A percentile compares a stretch with the other conserved stretches of the same genome.
Conservation (phyloP, 2,329 filamentous ascomycete genomes). For the Fusarium ramigenum region DNA sequence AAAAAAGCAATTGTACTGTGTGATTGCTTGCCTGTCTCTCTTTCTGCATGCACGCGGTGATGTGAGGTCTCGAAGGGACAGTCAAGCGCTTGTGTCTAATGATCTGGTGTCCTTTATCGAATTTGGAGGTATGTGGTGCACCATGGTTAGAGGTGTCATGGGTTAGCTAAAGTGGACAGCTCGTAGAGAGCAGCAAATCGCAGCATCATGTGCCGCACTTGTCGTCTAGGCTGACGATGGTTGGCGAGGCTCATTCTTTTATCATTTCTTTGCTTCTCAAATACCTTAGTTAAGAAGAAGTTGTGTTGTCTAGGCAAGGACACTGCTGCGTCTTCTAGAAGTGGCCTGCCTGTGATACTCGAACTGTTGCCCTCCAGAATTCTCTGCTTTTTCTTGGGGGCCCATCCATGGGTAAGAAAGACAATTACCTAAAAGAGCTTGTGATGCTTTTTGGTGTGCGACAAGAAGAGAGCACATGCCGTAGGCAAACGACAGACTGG, state of each 20-base stretch:
- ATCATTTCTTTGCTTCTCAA: conserved; percentile 1
- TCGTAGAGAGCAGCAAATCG: conserved; percentile 7
- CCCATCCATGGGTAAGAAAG: background rate
- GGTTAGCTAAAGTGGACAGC: conserved; percentile 9
- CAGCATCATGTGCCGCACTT: conserved; percentile 29
- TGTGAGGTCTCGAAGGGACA: background rate
- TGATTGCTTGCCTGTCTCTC: conserved; percentile 14
- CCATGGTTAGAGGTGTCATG: background rate
- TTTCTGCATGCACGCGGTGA: background rate
- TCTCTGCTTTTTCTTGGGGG: background rate
- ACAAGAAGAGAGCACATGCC: conserved; percentile 14
- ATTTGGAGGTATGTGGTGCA: conserved; percentile 3
- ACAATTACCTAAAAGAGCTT: background rate
- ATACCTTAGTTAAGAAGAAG: background rate
- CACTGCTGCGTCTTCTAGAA: background rate
- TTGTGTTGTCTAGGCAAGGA: background rate
- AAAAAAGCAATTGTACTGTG: background rate
- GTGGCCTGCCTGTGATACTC: background rate
- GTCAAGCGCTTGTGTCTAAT: conserved; percentile 21
- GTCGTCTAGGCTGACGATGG: conserved; percentile 16
- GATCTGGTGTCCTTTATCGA: conserved; percentile 22
- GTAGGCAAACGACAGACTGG: conserved; percentile 6
- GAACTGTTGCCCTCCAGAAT: background rate
- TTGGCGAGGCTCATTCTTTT: background rate
- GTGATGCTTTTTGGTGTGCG: conserved; percentile 1